Evolutionary conservation across 495 filamentous ascomycete species (phyloP).

Genomic region (Hyaloscypha bicolor): DNA sequence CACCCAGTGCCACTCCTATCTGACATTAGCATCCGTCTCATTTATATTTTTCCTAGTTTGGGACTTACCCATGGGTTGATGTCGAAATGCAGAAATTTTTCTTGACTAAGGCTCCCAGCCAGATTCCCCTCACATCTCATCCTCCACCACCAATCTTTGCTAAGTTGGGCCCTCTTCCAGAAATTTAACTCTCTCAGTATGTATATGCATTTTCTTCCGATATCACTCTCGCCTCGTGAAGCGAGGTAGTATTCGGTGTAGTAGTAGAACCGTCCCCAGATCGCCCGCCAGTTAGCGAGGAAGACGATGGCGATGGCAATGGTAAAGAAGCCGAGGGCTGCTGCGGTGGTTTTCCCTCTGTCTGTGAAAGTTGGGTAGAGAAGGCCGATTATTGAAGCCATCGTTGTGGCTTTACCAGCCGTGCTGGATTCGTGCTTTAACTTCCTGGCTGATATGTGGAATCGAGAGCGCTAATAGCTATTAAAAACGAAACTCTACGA

Average conservation of each 20-base stretch:
- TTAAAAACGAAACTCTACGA: too few species aligned
- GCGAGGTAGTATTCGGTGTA: neutral
- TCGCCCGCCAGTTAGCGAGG: neutral
- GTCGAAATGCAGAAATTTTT: too few species aligned
- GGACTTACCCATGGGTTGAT: too few species aligned
- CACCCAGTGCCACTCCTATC: too few species aligned
- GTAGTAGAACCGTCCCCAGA: conserved; percentile 1
- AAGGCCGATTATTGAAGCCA: neutral
- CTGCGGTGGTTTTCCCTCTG: neutral
- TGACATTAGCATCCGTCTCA: too few species aligned
- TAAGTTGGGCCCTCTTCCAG: neutral
- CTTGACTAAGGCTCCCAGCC: neutral
- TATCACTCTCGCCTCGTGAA: neutral
- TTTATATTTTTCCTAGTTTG: too few species aligned
- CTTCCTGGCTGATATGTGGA: too few species aligned
- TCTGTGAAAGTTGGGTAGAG: neutral
- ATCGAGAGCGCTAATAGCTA: too few species aligned
- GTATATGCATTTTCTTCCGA: neutral
- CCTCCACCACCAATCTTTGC: conserved; percentile 3
- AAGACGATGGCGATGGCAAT: neutral
- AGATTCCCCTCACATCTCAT: conserved; percentile 3
- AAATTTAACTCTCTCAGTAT: neutral
- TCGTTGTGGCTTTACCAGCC: neutral
- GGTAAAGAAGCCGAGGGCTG: neutral
- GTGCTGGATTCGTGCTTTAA: neutral